phyloP scores from a whole-genome alignment of 1,284 basidiomycete genomes.

The Dichomitus squalens region DNA sequence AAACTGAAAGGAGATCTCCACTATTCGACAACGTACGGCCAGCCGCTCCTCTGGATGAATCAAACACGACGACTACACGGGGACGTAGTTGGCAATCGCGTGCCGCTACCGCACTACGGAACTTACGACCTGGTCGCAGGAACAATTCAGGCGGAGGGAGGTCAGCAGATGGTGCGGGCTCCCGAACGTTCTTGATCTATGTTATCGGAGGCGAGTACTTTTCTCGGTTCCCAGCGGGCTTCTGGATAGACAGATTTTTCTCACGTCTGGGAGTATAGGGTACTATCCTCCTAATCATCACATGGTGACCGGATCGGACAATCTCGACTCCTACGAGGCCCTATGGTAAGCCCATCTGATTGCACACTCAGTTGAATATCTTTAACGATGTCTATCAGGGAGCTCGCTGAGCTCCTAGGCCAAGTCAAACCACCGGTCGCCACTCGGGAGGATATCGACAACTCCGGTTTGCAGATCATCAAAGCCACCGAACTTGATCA shows the following conservation, averaged over 20 bases:
- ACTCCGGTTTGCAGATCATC: constrained; percentile 76
- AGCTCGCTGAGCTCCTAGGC: constrained; percentile 77
- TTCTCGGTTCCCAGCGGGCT: constrained; percentile 7
- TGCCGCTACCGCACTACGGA: constrained; percentile 57
- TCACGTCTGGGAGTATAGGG: constrained; percentile 45
- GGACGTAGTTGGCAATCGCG: constrained; percentile 38
- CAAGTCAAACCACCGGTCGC: constrained; percentile 81
- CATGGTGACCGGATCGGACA: constrained; percentile 76
- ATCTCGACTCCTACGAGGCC: constrained; percentile 78
- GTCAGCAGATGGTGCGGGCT: constrained; percentile 44
- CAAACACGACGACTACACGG: constrained; percentile 19
- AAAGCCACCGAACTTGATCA: constrained; percentile 53
- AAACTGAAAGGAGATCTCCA: constrained; percentile 2
- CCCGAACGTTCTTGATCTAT: constrained; percentile 79
- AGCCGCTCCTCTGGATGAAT: constrained; percentile 9
- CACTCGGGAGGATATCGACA: constrained; percentile 79
- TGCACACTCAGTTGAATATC: constrained; percentile 5
- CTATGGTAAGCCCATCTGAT: constrained; percentile 53
- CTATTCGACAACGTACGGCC: constrained; percentile 14
- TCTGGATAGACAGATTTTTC: neutral
- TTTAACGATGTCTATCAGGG: constrained; percentile 41
- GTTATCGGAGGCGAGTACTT: constrained; percentile 67
- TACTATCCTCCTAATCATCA: constrained; percentile 88
- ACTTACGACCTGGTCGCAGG: constrained; percentile 49
- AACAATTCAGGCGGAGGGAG: constrained; percentile 26